These are phyloP conservation scores for Golubevia sp. DNA, from an alignment of 1,284 basidiomycete species.

Conservation along the genomic window DNA sequence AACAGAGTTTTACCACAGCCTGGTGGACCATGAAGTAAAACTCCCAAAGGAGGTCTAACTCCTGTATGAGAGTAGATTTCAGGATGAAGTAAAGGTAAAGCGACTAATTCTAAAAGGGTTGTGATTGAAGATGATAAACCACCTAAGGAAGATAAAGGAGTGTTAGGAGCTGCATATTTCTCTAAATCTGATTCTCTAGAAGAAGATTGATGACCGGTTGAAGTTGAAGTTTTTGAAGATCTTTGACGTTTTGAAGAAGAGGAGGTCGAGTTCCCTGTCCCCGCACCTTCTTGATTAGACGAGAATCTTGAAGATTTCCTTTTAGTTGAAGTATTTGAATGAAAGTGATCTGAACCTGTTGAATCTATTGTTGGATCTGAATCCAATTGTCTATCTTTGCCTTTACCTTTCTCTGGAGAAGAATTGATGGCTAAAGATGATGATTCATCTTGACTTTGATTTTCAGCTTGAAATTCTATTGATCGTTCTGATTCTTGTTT, in stretches of 20 bases:
- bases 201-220: not conserved
- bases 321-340: too few species aligned
- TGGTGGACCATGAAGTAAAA: constrained; percentile 90
- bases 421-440: not conserved
- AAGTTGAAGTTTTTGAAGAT: not conserved
- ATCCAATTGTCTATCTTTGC: not conserved
- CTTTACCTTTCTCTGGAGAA: not conserved
- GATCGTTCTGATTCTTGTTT: not conserved
- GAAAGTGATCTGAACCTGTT: too few species aligned
- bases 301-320: not conserved
- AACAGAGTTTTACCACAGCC: constrained; percentile 83
- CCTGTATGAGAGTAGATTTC: constrained; percentile 94
- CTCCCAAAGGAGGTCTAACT: constrained; percentile 89
- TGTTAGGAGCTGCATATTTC: constrained; percentile 64
- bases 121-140: constrained; percentile 84
- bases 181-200: not conserved
- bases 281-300: not conserved
- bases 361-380: too few species aligned
- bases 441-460: not conserved
- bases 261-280: not conserved
- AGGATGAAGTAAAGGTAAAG: constrained; percentile 90
- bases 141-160: constrained; percentile 81
- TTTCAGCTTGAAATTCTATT: not conserved
- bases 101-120: constrained; percentile 91
- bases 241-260: not conserved